Conservation (phyloP, 192 early-diverging fungal species). For the Lobosporangium transversale region DNA sequence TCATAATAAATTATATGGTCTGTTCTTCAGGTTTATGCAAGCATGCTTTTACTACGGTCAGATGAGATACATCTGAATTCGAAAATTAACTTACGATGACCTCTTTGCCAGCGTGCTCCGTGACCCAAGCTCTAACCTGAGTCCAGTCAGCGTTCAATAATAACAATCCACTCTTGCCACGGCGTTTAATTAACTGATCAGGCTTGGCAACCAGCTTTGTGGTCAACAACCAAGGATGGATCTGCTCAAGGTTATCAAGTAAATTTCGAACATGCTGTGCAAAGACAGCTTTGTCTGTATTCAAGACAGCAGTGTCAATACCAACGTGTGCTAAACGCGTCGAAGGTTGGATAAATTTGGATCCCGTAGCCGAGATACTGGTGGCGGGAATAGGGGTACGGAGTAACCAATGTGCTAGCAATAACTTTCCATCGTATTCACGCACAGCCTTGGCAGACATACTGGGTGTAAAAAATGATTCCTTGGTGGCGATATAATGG, state of each 20-base stretch:
- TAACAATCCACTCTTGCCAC: conserved; percentile 95
- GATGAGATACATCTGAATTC: too few relatives aligned
- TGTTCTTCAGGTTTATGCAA: too few relatives aligned
- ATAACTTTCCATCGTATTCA: conserved; percentile 98
- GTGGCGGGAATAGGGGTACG: conserved; percentile 71
- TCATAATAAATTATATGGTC: too few relatives aligned
- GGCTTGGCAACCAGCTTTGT: conserved; percentile 95
- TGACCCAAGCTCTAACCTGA: conserved; percentile 90
- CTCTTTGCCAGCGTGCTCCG: conserved; percentile 85
- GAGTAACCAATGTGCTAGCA: conserved; percentile 90
- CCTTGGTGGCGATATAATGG: too few relatives aligned
- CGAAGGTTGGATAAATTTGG: conserved; percentile 76
- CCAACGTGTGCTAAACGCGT: conserved; percentile 82
- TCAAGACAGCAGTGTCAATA: conserved; percentile 72
- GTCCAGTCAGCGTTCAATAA: conserved; percentile 93
- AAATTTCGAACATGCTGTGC: conserved; percentile 66
- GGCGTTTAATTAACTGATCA: conserved; percentile 97
- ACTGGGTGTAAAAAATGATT: too few relatives aligned
- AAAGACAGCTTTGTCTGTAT: conserved; percentile 69
- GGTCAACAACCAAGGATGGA: conserved; percentile 86
- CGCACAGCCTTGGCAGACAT: conserved; percentile 94
- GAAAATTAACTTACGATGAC: conserved; percentile 78
- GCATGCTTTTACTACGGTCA: too few relatives aligned
- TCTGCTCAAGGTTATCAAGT: conserved; percentile 71
- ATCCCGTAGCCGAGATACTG: conserved; percentile 52